These are phyloP conservation scores for Malus orientalis DNA, from an alignment of 306 rosid genomes.

Conservation along the genomic window DNA sequence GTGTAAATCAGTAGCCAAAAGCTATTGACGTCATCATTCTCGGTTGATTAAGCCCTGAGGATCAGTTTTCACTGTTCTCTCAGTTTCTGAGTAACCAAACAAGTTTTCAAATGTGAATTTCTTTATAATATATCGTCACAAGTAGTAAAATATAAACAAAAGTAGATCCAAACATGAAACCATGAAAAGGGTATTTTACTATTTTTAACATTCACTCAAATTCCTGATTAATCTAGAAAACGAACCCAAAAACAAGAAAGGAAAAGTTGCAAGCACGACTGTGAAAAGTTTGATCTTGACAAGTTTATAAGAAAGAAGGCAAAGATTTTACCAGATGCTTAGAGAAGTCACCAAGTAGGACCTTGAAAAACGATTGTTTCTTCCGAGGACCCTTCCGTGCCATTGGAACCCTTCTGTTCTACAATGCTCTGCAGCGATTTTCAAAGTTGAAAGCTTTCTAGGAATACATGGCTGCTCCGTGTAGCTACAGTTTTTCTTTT, in stretches of 20 bases:
- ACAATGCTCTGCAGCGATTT: background rate
- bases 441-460: background rate
- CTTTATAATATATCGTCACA: background rate
- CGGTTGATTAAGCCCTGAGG: too few relatives aligned
- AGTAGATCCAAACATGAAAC: background rate
- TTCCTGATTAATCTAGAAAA: background rate
- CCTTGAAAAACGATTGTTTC: background rate
- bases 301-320: background rate
- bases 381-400: background rate
- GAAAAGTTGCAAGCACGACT: background rate
- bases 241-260: background rate
- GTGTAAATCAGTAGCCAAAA: too few relatives aligned
- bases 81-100: background rate
- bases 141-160: background rate
- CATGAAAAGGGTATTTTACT: background rate
- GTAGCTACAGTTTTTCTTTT: background rate
- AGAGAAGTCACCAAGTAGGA: conserved; percentile 2
- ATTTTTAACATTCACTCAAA: background rate
- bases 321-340: background rate
- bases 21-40: too few relatives aligned
- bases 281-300: background rate
- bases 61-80: background rate
- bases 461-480: background rate
- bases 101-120: background rate
- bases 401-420: background rate